Evolutionary conservation across 768 basidiomycete genomes (phyloP).

Genomic region (Tulasnella sp.): DNA sequence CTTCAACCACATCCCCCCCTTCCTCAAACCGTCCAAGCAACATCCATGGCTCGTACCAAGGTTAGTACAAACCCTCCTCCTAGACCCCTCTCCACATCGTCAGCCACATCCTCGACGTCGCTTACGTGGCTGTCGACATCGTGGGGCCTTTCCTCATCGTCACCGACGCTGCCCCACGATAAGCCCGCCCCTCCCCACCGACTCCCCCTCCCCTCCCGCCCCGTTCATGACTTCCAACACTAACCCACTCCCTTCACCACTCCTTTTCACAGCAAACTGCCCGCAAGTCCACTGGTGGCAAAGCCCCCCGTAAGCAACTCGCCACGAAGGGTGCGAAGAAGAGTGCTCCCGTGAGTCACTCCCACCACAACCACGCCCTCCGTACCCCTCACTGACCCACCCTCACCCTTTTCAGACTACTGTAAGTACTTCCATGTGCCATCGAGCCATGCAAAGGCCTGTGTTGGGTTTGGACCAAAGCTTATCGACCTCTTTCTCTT

Average conservation of each 20-base stretch:
- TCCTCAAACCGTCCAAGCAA: neutral
- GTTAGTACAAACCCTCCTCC: neutral
- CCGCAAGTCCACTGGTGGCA: slow-evolving; percentile 22
- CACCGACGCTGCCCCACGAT: neutral
- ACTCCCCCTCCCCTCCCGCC: slow-evolving; percentile 8
- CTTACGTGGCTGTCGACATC: neutral
- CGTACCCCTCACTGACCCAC: neutral
- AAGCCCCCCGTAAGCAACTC: slow-evolving; percentile 30
- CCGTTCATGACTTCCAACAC: neutral
- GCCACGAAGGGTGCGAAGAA: slow-evolving; percentile 39
- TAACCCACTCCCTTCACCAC: neutral
- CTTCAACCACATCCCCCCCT: slow-evolving; percentile 11
- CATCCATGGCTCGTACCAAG: slow-evolving; percentile 19
- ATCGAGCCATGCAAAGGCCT: slow-evolving; percentile 16
- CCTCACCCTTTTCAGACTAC: slow-evolving; percentile 8
- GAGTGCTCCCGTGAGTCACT: slow-evolving; percentile 24
- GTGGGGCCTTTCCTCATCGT: neutral
- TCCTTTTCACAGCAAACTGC: slow-evolving; percentile 15
- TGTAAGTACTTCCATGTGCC: neutral
- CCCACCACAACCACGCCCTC: slow-evolving; percentile 10
- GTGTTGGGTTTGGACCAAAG: neutral
- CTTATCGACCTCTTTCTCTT: neutral
- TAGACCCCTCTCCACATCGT: neutral
- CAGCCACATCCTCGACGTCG: neutral
- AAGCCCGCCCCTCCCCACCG: neutral